Evolutionary conservation across 2,329 filamentous ascomycete species (phyloP).

Genomic region (Xylaria sp.): DNA sequence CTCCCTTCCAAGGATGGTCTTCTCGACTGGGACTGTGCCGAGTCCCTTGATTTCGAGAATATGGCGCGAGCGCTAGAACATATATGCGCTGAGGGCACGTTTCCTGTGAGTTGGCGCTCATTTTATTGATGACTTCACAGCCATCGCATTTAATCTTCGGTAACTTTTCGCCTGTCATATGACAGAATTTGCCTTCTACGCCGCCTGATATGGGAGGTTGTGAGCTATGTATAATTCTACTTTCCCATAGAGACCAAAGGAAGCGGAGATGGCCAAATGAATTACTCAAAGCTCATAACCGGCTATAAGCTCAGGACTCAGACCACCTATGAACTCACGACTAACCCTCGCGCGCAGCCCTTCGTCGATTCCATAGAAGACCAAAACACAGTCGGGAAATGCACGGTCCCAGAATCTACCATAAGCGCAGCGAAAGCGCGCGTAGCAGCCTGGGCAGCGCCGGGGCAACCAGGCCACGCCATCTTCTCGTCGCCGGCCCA

Average conservation of each 20-base stretch:
- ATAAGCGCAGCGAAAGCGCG: slow-evolving; percentile 60
- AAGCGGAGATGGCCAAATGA: neutral
- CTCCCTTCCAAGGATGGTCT: slow-evolving; percentile 69
- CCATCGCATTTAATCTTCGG: neutral
- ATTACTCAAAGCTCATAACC: neutral
- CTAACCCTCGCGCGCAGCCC: slow-evolving; percentile 52
- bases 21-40: slow-evolving; percentile 92
- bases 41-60: slow-evolving; percentile 76
- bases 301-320: neutral
- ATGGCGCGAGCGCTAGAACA: slow-evolving; percentile 75
- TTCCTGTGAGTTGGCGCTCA: slow-evolving; percentile 63
- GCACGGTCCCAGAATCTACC: slow-evolving; percentile 61
- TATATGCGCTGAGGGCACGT: slow-evolving; percentile 74
- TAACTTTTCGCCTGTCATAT: neutral
- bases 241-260: neutral
- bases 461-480: slow-evolving; percentile 57
- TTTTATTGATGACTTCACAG: neutral
- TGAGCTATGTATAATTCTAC: neutral
- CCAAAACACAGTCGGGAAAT: slow-evolving; percentile 68
- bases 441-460: slow-evolving; percentile 60
- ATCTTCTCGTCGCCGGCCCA: slow-evolving; percentile 45
- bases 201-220: neutral
- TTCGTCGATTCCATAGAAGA: slow-evolving; percentile 69
- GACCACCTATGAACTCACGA: neutral
- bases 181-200: neutral